These are phyloP conservation scores for Pleurostoma richardsiae DNA, from an alignment of 2,329 filamentous ascomycete species.

Conservation along the genomic window DNA sequence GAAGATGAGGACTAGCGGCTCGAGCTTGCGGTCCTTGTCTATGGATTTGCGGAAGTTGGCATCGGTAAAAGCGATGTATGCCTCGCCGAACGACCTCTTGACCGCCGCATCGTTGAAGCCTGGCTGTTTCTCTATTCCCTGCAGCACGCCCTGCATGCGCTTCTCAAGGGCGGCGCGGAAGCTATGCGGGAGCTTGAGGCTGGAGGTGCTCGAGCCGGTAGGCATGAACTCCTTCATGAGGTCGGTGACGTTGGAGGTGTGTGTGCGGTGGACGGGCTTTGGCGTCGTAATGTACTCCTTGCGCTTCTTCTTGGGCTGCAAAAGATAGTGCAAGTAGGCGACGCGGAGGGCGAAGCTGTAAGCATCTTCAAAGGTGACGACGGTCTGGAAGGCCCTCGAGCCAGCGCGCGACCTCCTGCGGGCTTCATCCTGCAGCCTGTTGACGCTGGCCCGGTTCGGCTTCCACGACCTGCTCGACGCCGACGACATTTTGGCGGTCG, in stretches of 20 bases:
- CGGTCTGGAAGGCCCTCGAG: constrained; percentile 40
- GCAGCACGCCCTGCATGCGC: constrained; percentile 73
- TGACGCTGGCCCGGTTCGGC: constrained; percentile 34
- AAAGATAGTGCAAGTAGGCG: constrained; percentile 86
- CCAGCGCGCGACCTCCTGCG: constrained; percentile 32
- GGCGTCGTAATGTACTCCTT: constrained; percentile 75
- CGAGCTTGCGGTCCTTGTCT: constrained; percentile 88
- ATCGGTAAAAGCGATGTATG: constrained; percentile 89
- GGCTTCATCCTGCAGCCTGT: constrained; percentile 35
- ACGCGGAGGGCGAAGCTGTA: constrained; percentile 87
- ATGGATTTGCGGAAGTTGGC: constrained; percentile 82
- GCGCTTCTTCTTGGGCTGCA: constrained; percentile 85
- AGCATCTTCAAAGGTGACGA: constrained; percentile 69
- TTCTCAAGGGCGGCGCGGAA: constrained; percentile 55
- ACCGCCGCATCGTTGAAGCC: constrained; percentile 89
- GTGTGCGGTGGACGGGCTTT: constrained; percentile 53
- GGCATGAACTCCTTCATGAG: constrained; percentile 79
- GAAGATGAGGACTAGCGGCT: constrained; percentile 92
- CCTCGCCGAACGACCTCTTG: constrained; percentile 90
- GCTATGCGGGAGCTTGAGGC: constrained; percentile 53
- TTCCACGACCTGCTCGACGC: constrained; percentile 42
- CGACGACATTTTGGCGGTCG: constrained; percentile 39
- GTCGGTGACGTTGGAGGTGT: constrained; percentile 74
- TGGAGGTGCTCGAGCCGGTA: constrained; percentile 31
- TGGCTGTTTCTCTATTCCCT: constrained; percentile 75